A percentile compares a stretch with the other conserved stretches of the same genome.
Conservation (phyloP, 306 rosid genomes). For the Castanea sativa region DNA sequence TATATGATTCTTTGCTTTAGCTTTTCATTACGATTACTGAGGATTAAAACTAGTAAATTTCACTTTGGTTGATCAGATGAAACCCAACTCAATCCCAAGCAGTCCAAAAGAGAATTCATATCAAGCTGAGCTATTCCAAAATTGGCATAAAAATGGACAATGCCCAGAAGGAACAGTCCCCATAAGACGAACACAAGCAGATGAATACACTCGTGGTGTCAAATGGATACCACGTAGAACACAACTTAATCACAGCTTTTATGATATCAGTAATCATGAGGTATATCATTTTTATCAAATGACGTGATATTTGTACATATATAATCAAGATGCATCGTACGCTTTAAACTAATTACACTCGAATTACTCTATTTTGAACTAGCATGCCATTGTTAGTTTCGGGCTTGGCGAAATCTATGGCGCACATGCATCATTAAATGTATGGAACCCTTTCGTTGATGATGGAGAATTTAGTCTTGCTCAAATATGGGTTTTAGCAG, state of each 20-base stretch:
- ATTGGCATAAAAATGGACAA: slow-evolving; percentile 3
- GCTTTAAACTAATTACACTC: too few species aligned
- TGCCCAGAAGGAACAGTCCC: slow-evolving; percentile 27
- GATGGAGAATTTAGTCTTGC: background rate
- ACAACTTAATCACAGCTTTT: too few species aligned
- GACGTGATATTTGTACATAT: too few species aligned
- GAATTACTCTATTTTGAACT: background rate
- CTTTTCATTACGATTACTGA: too few species aligned
- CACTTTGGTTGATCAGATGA: background rate
- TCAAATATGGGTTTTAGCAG: slow-evolving; percentile 25
- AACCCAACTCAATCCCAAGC: slow-evolving; percentile 3
- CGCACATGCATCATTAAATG: slow-evolving; percentile 5
- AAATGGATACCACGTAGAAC: too few species aligned
- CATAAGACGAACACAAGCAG: background rate
- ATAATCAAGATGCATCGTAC: background rate
- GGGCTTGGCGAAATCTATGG: slow-evolving; percentile 9
- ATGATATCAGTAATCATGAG: too few species aligned
- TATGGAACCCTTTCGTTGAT: slow-evolving; percentile 20
- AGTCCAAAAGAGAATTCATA: too few species aligned
- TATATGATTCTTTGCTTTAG: too few species aligned
- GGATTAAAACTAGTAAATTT: background rate
- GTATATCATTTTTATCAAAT: too few species aligned
- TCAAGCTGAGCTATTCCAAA: background rate
- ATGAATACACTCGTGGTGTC: background rate
- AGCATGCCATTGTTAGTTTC: slow-evolving; percentile 14